Conservation (phyloP, 441 rosid species). For the Metrosideros polymorpha region DNA sequence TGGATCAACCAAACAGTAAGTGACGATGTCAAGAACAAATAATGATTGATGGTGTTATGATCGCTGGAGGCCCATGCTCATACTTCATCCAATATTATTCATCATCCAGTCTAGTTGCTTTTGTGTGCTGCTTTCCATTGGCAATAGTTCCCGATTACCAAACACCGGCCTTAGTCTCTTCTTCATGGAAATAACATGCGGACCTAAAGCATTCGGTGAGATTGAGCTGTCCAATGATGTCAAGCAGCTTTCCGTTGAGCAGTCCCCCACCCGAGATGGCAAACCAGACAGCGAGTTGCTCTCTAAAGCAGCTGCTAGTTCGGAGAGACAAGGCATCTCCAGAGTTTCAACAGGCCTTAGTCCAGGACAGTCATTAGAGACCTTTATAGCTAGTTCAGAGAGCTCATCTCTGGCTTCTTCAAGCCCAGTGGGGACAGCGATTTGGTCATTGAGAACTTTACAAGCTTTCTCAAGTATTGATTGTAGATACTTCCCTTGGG, state of each 20-base stretch:
- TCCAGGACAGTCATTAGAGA: slow-evolving; percentile 47
- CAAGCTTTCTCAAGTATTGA: slow-evolving; percentile 87
- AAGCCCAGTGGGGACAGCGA: slow-evolving; percentile 47
- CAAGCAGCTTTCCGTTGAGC: slow-evolving; percentile 69
- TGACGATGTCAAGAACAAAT: slow-evolving; percentile 1
- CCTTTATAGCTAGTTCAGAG: slow-evolving; percentile 75
- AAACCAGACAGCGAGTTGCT: slow-evolving; percentile 23
- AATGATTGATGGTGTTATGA: background rate
- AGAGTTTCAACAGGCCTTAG: slow-evolving; percentile 29
- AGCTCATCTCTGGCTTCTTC: slow-evolving; percentile 82
- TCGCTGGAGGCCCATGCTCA: background rate
- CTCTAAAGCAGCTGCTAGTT: slow-evolving; percentile 56
- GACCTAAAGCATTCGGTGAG: slow-evolving; percentile 30
- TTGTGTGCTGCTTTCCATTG: slow-evolving; percentile 35
- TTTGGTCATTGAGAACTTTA: slow-evolving; percentile 70
- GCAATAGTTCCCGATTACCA: slow-evolving; percentile 36
- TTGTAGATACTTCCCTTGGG: slow-evolving; percentile 84
- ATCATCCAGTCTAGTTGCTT: slow-evolving; percentile 72
- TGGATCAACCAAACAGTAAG: slow-evolving; percentile 13
- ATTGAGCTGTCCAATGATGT: slow-evolving; percentile 58
- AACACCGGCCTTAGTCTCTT: slow-evolving; percentile 50
- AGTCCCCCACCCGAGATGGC: slow-evolving; percentile 45
- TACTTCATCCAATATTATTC: slow-evolving; percentile 35
- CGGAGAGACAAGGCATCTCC: slow-evolving; percentile 43
- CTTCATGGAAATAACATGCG: slow-evolving; percentile 40